A percentile compares a stretch with the other conserved stretches of the same genome.
These are phyloP conservation scores for Carex kokanica DNA, from an alignment of 176 grass and related monocot species.

Conservation along the genomic window DNA sequence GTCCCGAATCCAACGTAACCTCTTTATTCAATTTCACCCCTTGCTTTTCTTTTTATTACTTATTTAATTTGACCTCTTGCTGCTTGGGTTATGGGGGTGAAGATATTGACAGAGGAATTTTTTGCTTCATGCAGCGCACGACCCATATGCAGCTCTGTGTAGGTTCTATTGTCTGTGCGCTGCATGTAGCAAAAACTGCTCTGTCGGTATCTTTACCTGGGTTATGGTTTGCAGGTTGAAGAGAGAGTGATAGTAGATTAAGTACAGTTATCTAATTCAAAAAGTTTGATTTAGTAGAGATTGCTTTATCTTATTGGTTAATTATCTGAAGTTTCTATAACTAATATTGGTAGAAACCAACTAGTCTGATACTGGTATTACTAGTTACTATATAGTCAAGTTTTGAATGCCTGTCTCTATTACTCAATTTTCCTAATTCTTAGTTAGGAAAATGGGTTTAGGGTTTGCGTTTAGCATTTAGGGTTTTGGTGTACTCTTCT, in stretches of 20 bases:
- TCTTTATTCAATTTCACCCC: neutral
- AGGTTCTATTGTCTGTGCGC: too few relatives aligned
- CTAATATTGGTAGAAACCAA: neutral
- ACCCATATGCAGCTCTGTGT: too few relatives aligned
- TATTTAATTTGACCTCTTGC: too few relatives aligned
- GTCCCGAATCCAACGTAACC: conserved; percentile 54
- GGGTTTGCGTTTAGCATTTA: too few relatives aligned
- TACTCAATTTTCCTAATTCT: neutral
- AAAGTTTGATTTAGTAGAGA: neutral
- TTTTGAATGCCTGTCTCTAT: neutral
- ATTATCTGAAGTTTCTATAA: neutral
- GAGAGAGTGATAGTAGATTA: neutral
- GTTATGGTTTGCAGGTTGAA: too few relatives aligned
- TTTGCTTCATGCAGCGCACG: too few relatives aligned
- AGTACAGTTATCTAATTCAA: neutral
- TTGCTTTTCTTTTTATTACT: neutral
- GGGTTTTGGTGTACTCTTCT: neutral
- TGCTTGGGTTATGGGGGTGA: too few relatives aligned
- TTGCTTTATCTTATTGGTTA: neutral
- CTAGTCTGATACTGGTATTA: neutral
- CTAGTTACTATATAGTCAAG: neutral
- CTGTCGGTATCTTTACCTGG: too few relatives aligned
- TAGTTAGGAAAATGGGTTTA: neutral
- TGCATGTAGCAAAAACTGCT: too few relatives aligned
- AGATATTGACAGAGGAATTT: too few relatives aligned